Evolutionary conservation across 1,284 basidiomycete species (phyloP), one percentile per base, ranked within the genome.

Genomic region (Coniophora puteana): DNA sequence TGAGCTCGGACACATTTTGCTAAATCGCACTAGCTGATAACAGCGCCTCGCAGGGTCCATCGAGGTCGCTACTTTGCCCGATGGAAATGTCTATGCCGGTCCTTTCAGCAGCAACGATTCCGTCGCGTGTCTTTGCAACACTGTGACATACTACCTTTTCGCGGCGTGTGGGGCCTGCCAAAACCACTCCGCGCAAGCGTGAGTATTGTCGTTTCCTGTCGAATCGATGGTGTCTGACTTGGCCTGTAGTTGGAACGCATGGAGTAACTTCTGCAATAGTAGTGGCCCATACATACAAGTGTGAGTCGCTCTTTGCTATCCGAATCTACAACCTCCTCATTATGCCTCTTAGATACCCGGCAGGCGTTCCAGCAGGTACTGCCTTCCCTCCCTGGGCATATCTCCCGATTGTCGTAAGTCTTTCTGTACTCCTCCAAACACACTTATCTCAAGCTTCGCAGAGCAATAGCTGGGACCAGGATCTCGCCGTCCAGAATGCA

Each of bases 161-260:
- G 38, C 37, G 12, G 50, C 45, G 6, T 51, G 50, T 26, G 38
- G 33, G 20, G 45, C 42, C 12, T 51, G 50, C 28, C 50, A 51
- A 35, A 45, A 43, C 26, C 22, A 40, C 16, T 36, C 30, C 14
- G 21, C 24, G 17, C 20, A 26, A 40, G 18, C n/a, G 50, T 50
- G 44, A 29, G 35, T 39, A 12, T 20, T 27, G 30, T 14, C 14
- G 8, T 10, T 14, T 23, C 12, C 21, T 4, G 7, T 14, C 26
- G 3, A n/a, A 23, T 14, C 6, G 36, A 21, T 35, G 8, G 23
- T 16, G 13, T 21, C n/a, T 35, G 7, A 13, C 23, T 5, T 20
- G 24, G 3, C 14, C 13, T 11, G 26, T 25, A 40, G n/a, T 26
- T 45, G 25, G 43, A 39, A 16, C 30, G 36, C n/a, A 11, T 51